These are phyloP conservation scores for Ceratocystis alfenasii DNA, from an alignment of 2,329 filamentous ascomycete genomes.

Conservation along the genomic window DNA sequence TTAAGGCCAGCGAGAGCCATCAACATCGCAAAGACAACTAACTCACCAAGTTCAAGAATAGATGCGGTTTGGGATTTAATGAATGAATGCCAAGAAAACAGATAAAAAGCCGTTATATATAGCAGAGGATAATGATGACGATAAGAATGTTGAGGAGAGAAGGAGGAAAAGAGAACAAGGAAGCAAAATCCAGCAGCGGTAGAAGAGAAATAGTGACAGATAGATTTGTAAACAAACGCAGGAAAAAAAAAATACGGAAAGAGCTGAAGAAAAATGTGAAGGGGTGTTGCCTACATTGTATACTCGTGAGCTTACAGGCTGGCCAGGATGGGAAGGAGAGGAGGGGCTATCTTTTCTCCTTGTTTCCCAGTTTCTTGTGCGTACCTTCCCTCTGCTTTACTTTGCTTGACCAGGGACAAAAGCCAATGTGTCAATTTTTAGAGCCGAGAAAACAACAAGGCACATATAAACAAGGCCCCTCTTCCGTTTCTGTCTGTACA, in stretches of 20 bases:
- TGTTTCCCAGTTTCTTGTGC: too few relatives aligned
- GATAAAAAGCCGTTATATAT: not conserved
- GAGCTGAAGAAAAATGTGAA: not conserved
- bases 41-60: constrained; percentile 6
- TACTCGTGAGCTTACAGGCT: not conserved
- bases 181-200: not conserved
- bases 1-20: not conserved
- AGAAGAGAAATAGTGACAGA: not conserved
- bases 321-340: not conserved
- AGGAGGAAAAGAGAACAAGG: not conserved
- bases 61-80: not conserved
- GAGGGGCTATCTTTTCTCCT: constrained; percentile 1
- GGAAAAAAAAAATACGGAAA: not conserved
- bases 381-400: not conserved
- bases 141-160: not conserved
- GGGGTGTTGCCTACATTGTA: constrained; percentile 5
- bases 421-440: constrained; percentile 5
- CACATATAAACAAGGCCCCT: not conserved
- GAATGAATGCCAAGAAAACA: not conserved
- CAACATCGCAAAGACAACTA: not conserved
- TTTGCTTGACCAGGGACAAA: not conserved
- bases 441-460: not conserved
- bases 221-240: not conserved
- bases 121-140: not conserved
- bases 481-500: not conserved